Evolutionary conservation across 225 moss, liverwort and hornwort genomes (phyloP).

Genomic region (Sphagnum tenellum): DNA sequence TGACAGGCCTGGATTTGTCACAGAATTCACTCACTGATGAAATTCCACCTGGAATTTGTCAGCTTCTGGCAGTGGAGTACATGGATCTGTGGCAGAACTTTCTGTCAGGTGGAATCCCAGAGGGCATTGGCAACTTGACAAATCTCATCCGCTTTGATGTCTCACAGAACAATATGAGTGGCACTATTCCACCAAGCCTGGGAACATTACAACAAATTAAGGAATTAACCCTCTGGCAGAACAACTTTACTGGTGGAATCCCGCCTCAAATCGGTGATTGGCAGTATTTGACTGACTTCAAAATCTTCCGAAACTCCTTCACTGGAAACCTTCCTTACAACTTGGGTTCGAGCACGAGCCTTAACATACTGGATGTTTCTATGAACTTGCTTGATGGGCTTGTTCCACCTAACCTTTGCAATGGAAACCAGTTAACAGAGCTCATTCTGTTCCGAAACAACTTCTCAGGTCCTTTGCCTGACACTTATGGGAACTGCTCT

Average conservation of each 20-base stretch:
- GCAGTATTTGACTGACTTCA: constrained; percentile 33
- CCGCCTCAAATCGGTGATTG: constrained; percentile 46
- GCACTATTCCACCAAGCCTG: constrained; percentile 40
- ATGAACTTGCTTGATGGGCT: constrained; percentile 46
- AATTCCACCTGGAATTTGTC: constrained; percentile 18
- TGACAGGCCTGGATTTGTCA: constrained; percentile 46
- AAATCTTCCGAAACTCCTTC: constrained; percentile 49
- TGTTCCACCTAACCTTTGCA: constrained; percentile 58
- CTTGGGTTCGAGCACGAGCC: constrained; percentile 35
- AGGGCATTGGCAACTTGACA: constrained; percentile 40
- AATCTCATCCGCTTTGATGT: constrained; percentile 43
- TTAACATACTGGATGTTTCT: constrained; percentile 60
- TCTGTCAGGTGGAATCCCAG: constrained; percentile 50
- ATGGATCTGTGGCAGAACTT: constrained; percentile 44
- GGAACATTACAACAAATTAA: constrained; percentile 32
- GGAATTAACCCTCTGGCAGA: constrained; percentile 45
- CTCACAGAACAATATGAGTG: constrained; percentile 55
- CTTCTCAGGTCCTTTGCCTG: constrained; percentile 55
- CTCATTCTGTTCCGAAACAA: constrained; percentile 66
- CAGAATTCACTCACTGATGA: constrained; percentile 54
- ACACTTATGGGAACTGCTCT: constrained; percentile 47
- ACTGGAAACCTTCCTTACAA: constrained; percentile 42
- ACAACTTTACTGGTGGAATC: constrained; percentile 46
- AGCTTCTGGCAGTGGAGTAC: constrained; percentile 7
- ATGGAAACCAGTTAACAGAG: constrained; percentile 25